Base-by-base conservation (phyloP, 805 yeast species). In the Metschnikowia baotianmanensis region DNA sequence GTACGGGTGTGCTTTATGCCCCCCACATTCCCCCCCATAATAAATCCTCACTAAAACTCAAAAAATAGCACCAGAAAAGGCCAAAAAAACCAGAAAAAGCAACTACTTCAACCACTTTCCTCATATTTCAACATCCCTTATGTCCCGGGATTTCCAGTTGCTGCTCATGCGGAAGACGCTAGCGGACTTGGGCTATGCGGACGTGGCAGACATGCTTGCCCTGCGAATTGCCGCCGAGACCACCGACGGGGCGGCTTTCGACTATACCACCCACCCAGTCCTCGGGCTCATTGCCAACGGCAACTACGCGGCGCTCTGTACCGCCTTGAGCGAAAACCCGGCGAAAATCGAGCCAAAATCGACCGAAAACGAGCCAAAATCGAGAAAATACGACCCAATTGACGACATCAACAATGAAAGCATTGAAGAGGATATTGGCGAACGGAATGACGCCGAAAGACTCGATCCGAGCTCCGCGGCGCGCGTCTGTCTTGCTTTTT, bases 111-210 rank as follows among this genome's bases (percentile, higher is more conserved):
- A 16, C 8, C 15, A 17, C 10, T 9, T n/a, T 19, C 21, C 1
- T 7, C 3, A 5, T n/a, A 6, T 13, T 8, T 1, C 9, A 4
- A 3, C 4, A 27, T 8, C 10, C 30, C 11, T 15, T 35, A 47
- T 53, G 46, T 50, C 60, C 13, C 45, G 52, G 34, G 56, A 58
- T 31, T 59, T 61, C 40, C 55, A 58, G 29, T 47, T 65, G 31
- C 62, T 62, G 43, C 48, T 65, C 22, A 53, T 65, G 34, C 59
- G 57, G 42, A 50, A 55, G 20, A 40, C 70, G 5, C 59, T 65
- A 16, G 41, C 45, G 7, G 69, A 63, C 18, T 50, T 62, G 13
- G 69, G 69, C 3, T 62, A 62, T 36, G 38, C 41, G 15, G 51
- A 50, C 3, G 47, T 63, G 23, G 53, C 67, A 11, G 53, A 53